Conservation (phyloP, 2,329 filamentous ascomycete species). For the Diaporthe nobilis region DNA sequence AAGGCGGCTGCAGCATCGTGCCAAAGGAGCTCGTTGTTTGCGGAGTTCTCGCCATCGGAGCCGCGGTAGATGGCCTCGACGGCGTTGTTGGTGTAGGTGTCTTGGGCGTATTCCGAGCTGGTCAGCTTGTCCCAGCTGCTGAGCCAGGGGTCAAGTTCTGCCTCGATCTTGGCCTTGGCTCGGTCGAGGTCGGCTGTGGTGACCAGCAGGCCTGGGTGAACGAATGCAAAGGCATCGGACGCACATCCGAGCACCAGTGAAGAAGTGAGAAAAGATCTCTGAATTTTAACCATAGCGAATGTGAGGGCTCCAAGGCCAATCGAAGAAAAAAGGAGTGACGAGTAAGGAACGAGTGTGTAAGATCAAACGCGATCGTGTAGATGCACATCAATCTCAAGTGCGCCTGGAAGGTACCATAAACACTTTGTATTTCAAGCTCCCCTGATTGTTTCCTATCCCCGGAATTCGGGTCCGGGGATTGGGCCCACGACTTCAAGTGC, state of each 20-base stretch:
- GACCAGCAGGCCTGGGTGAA: slow-evolving; percentile 39
- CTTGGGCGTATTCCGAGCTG: slow-evolving; percentile 14
- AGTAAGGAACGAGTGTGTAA: background rate
- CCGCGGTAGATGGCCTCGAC: slow-evolving; percentile 32
- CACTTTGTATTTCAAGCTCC: background rate
- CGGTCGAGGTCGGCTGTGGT: slow-evolving; percentile 29
- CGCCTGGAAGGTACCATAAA: background rate
- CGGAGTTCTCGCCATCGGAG: background rate
- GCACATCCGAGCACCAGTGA: background rate
- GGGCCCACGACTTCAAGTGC: background rate
- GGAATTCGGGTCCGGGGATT: background rate
- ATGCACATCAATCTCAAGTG: background rate
- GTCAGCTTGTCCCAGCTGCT: slow-evolving; percentile 33
- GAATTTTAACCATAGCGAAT: slow-evolving; percentile 24
- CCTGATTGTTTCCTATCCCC: background rate
- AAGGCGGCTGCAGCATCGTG: slow-evolving; percentile 39
- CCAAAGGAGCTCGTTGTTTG: slow-evolving; percentile 31
- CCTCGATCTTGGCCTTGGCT: slow-evolving; percentile 29
- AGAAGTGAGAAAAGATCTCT: background rate
- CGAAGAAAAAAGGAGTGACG: background rate
- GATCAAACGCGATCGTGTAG: background rate
- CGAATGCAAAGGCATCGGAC: slow-evolving; percentile 27
- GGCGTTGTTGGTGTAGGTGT: slow-evolving; percentile 28
- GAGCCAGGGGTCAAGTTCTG: slow-evolving; percentile 31
- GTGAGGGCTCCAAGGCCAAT: background rate